These are phyloP conservation scores for Aspergillus saccharolyticus DNA, from an alignment of 495 filamentous ascomycete species.

Conservation along the genomic window DNA sequence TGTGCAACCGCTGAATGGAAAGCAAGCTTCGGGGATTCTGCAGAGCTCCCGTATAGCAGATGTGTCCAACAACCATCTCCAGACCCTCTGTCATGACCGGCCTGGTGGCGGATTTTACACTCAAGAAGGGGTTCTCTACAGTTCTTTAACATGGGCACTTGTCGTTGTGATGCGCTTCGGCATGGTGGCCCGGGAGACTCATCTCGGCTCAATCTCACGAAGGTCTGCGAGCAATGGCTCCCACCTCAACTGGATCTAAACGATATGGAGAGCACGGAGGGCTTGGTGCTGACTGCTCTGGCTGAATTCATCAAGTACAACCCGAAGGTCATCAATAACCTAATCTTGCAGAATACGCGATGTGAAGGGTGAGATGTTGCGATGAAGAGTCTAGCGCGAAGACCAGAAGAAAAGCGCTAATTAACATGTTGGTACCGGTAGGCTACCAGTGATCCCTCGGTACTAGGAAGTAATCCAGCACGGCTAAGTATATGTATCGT, in stretches of 20 bases:
- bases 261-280: slow-evolving; percentile 36
- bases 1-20: slow-evolving; percentile 40
- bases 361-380: background rate
- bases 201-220: slow-evolving; percentile 23
- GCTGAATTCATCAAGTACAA: slow-evolving; percentile 13
- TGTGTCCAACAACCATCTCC: slow-evolving; percentile 44
- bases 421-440: too few relatives aligned
- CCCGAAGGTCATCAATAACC: slow-evolving; percentile 16
- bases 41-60: slow-evolving; percentile 30
- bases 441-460: too few relatives aligned
- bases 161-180: slow-evolving; percentile 38
- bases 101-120: slow-evolving; percentile 38
- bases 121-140: slow-evolving; percentile 43
- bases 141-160: slow-evolving; percentile 39
- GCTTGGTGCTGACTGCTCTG: slow-evolving; percentile 18
- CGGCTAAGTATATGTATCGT: too few relatives aligned
- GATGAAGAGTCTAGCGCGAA: too few relatives aligned
- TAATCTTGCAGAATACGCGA: slow-evolving; percentile 22
- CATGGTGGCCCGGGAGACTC: slow-evolving; percentile 33
- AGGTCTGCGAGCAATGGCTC: slow-evolving; percentile 26
- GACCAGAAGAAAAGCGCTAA: too few relatives aligned
- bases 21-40: slow-evolving; percentile 38
- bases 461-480: too few relatives aligned
- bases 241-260: slow-evolving; percentile 28
- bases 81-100: slow-evolving; percentile 29